phyloP scores from a whole-genome alignment of 1,284 basidiomycete species.

The Ceratobasidium sp. region DNA sequence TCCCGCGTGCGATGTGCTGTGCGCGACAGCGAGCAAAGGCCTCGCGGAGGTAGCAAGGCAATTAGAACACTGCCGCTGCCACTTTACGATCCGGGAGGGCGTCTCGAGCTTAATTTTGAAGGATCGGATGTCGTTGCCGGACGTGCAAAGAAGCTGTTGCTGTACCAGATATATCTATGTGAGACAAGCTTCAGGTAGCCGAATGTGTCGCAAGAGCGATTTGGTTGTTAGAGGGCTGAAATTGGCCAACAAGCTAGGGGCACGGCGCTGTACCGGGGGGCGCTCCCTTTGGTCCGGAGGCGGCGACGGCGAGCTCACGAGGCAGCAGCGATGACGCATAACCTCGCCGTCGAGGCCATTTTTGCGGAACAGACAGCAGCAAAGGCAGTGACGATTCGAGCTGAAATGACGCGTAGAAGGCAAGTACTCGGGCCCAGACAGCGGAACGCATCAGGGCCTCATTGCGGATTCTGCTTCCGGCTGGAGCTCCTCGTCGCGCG shows the following conservation, averaged over 20 bases:
- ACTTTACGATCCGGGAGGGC: too few relatives aligned
- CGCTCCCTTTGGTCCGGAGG: slow-evolving; percentile 27
- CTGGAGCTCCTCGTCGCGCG: background rate
- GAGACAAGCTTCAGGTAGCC: too few relatives aligned
- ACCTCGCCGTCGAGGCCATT: slow-evolving; percentile 22
- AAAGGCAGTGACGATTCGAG: background rate
- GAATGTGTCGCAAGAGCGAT: background rate
- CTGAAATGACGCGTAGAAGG: background rate
- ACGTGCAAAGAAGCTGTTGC: background rate
- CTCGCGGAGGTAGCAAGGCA: slow-evolving; percentile 32
- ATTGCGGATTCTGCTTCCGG: slow-evolving; percentile 2
- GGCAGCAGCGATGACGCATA: background rate
- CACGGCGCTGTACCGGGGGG: background rate
- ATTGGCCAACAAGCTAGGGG: slow-evolving; percentile 17
- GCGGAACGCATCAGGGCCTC: slow-evolving; percentile 10
- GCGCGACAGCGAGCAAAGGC: background rate
- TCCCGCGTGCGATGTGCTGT: background rate
- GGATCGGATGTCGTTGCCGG: slow-evolving; percentile 23
- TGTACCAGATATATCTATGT: background rate
- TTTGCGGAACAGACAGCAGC: background rate
- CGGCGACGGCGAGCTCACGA: background rate
- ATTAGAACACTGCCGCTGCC: slow-evolving; percentile 16
- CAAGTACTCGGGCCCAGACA: background rate
- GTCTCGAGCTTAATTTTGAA: slow-evolving; percentile 12
- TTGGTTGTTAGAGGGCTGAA: background rate